Conservation (phyloP, 2,329 filamentous ascomycete species). For the Verticillium dahliae region DNA sequence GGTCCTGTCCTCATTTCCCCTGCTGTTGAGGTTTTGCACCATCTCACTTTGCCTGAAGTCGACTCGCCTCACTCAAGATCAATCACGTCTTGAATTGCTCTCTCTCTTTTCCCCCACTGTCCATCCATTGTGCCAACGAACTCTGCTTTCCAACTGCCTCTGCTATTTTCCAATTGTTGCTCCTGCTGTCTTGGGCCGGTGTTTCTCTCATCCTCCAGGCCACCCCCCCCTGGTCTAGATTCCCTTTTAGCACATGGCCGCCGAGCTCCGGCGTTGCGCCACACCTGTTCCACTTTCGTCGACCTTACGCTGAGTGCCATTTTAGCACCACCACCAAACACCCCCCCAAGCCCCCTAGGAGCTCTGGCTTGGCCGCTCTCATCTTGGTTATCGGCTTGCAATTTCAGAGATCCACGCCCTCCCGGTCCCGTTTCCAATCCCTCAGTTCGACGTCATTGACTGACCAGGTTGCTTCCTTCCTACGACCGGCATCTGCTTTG, state of each 20-base stretch:
- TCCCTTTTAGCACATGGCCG: neutral
- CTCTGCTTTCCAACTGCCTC: too few relatives aligned
- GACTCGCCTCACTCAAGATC: neutral
- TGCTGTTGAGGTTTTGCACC: neutral
- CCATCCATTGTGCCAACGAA: too few relatives aligned
- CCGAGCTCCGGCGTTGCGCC: neutral
- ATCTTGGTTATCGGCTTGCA: constrained; percentile 1
- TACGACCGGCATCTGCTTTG: neutral
- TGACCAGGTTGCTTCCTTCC: neutral
- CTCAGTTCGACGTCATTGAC: constrained; percentile 1
- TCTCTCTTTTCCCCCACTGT: neutral
- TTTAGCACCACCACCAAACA: neutral
- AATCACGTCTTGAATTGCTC: neutral
- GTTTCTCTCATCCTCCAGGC: neutral
- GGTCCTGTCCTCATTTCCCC: neutral
- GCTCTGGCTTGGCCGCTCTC: neutral
- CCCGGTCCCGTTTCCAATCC: neutral
- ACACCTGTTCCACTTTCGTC: neutral
- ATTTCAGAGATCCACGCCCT: neutral
- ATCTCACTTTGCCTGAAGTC: neutral
- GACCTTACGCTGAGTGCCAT: neutral
- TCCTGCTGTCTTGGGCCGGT: neutral
- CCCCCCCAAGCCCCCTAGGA: neutral
- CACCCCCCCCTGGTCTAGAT: neutral
- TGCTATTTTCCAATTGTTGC: neutral